Evolutionary conservation across 768 basidiomycete species (phyloP), one percentile per base, ranked within the genome.

Genomic region (Peribolospora baueri): DNA sequence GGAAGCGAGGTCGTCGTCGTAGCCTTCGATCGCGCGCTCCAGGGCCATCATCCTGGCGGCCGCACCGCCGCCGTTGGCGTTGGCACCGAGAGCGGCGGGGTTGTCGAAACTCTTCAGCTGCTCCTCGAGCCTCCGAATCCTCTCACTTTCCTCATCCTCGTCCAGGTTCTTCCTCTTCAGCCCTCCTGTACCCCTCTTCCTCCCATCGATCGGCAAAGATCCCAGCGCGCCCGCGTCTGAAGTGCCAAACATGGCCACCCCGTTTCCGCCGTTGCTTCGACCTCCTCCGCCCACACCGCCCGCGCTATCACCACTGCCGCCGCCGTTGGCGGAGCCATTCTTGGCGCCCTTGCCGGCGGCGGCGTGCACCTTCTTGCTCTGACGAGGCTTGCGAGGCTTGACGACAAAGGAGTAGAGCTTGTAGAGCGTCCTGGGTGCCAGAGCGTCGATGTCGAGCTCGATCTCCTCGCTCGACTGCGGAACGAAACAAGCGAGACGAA

Each of bases 361-460:
- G 14, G 54, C 59, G 56, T 38, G 60, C 55, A 37, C 57, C 50
- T 51, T 41, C 41, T 7, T 79, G 74, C 50, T 64, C 59, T 57
- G 54, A 0, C 56, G 51, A 7, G 58, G 56, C 46, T 59, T 55
- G 57, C 79, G 66, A 0, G 84, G 84, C 7, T 82, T 79, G 56
- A 91, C 73, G 60, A 95, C 91, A 64, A 84, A 87, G 69, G 91
- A 90, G 73, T 95, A 98, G 39, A 98, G 75, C 69, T 86, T 85
- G 53, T 82, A 82, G 53, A 95, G 76, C 48, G 93, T 90, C 40
- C 75, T 68, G 5, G 83, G 73, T 51, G 93, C 90, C 41, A 98
- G 72, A 46, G 78, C 72, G 65, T 97, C 93, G 64, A 98, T 97
- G 69, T 98, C 93, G 47, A 98, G 77, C 68, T 98, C 93, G 64